Conservation (phyloP, 139 green algal species). For the Ettlia oleoabundans region DNA sequence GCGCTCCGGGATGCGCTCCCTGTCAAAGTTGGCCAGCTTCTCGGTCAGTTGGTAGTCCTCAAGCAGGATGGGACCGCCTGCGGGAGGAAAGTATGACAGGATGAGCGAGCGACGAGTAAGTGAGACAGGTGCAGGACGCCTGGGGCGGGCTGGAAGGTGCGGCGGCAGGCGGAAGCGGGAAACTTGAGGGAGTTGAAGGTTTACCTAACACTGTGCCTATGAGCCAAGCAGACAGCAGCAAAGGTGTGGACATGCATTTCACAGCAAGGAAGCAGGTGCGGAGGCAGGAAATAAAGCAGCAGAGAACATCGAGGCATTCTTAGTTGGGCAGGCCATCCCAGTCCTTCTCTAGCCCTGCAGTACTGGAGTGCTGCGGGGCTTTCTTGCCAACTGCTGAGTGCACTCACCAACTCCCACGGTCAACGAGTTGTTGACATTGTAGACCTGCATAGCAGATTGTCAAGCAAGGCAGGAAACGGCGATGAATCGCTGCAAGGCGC, state of each 20-base stretch:
- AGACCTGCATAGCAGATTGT: not conserved
- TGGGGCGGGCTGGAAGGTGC: no score
- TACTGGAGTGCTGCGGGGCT: not conserved
- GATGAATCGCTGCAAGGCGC: not conserved
- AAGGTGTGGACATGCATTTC: not conserved
- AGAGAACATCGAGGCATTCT: no score
- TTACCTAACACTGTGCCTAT: no score
- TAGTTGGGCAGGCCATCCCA: no score
- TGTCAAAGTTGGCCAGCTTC: conserved; percentile 95
- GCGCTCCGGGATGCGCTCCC: conserved; percentile 95
- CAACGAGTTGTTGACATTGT: conserved; percentile 86
- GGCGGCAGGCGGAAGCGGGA: no score
- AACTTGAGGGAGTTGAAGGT: no score
- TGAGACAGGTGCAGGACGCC: not conserved
- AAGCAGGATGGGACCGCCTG: conserved; percentile 70
- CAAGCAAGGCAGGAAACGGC: not conserved
- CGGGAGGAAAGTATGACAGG: not conserved
- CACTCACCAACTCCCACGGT: conserved; percentile 68
- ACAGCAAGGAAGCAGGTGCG: not conserved
- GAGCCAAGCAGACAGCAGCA: no score
- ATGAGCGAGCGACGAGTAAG: not conserved
- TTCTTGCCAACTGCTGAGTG: conserved; percentile 31
- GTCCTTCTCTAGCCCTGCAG: no score
- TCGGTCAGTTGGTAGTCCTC: conserved; percentile 96
- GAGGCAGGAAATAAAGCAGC: not conserved